These are phyloP conservation scores for Boletus sp. DNA, from an alignment of 1,284 basidiomycete genomes.

Conservation along the genomic window DNA sequence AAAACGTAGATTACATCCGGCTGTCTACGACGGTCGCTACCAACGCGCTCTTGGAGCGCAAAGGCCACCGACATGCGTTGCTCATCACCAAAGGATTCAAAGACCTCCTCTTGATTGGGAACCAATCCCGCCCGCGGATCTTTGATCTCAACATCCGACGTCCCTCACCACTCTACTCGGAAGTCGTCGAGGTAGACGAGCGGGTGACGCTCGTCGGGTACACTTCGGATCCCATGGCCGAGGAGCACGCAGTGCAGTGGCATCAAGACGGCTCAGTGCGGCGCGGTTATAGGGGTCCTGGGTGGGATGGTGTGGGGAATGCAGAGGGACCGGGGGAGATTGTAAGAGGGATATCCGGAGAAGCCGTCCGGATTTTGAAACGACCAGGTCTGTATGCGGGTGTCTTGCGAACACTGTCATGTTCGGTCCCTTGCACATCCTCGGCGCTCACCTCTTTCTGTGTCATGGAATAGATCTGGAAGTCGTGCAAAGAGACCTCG, in stretches of 20 bases:
- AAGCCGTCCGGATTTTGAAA: slow-evolving; percentile 85
- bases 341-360: slow-evolving; percentile 82
- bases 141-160: slow-evolving; percentile 87
- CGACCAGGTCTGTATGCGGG: slow-evolving; percentile 48
- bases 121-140: slow-evolving; percentile 88
- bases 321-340: slow-evolving; percentile 77
- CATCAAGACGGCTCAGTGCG: slow-evolving; percentile 63
- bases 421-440: background rate
- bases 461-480: slow-evolving; percentile 43
- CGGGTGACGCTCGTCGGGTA: slow-evolving; percentile 93
- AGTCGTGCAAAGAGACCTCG: slow-evolving; percentile 54
- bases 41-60: slow-evolving; percentile 92
- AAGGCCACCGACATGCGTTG: slow-evolving; percentile 87
- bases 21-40: slow-evolving; percentile 95
- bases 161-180: slow-evolving; percentile 73
- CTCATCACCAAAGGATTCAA: slow-evolving; percentile 91
- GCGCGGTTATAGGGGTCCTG: slow-evolving; percentile 70
- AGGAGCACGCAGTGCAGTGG: slow-evolving; percentile 73
- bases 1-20: slow-evolving; percentile 75
- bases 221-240: slow-evolving; percentile 81
- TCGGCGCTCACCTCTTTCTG: slow-evolving; percentile 3
- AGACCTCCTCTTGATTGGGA: slow-evolving; percentile 88
- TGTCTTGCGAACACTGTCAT: background rate
- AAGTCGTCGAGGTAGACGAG: slow-evolving; percentile 88
- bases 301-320: slow-evolving; percentile 61